Base-by-base conservation (phyloP, 495 filamentous ascomycete species). In the Neurospora sp. region DNA sequence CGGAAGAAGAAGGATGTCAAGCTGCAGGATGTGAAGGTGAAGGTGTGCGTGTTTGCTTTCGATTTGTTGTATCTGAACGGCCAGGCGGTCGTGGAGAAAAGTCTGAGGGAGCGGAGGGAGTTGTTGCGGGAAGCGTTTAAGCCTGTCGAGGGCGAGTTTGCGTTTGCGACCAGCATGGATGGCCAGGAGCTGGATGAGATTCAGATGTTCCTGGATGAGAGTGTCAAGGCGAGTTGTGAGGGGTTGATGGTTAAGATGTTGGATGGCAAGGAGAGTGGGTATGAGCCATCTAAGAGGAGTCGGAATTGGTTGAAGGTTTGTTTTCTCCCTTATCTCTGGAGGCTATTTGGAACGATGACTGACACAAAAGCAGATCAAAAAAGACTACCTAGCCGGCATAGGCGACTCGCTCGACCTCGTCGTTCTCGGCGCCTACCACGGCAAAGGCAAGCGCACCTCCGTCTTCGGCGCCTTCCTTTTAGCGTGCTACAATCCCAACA, bases 161-260 rank as follows among this genome's bases (percentile, higher is more conserved):
- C 90, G 8, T 97, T 97, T 75, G 96, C 96, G 12, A 93, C 94
- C 48, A 89, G 84, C 75, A 94, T 93, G 81, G 87, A 98, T 78
- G 94, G 92, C n/a, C 91, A 89, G 73, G 92, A 96, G 44, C 84
- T 98, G 16, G 95, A 98, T 38, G 92, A 97, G 77, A 98, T 99
- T 70, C 94, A 97, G 79, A 86, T 83, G 27, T 90, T 99, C 76
- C 88, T 99, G 10, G 96, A 99, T 73, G 94, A 98, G 27, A 92
- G 89, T 75, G 92, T 98, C 73, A 97, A 97, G 82, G 92, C 94
- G 10, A 94, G 92, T 0, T 99, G 96, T 77, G 96, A 99, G 84
- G 96, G 96, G 6, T 83, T 99, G 41, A 99, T 99, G 96, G 96
- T 99, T 12, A 99, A 99, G 83, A 99, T 98, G 95, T 83, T 99